Conservation (phyloP, 2,329 filamentous ascomycete species). For the Cercospora beticola region DNA sequence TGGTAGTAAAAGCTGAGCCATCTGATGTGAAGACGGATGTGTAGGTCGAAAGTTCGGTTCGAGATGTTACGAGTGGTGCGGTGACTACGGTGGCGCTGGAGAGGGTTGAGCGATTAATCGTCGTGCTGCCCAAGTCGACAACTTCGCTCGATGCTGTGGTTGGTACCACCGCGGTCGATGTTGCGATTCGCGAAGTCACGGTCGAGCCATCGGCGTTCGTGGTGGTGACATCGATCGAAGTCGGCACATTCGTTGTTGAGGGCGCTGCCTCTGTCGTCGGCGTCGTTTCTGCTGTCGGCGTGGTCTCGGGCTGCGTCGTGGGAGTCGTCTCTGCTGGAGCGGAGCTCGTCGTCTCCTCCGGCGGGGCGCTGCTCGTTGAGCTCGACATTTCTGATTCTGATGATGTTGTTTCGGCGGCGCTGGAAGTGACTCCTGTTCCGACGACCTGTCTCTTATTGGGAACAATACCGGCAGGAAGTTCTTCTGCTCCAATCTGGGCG, state of each 20-base stretch:
- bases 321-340: background rate
- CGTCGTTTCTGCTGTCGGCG: conserved; percentile 21
- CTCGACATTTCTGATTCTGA: conserved; percentile 16
- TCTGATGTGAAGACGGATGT: conserved; percentile 45
- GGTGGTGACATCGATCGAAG: conserved; percentile 34
- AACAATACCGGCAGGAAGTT: conserved; percentile 36
- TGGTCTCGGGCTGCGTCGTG: conserved; percentile 1
- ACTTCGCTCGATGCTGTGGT: conserved; percentile 25
- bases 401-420: conserved; percentile 14
- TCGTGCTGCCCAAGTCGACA: conserved; percentile 34
- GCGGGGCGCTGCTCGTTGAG: conserved; percentile 8
- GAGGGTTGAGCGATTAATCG: conserved; percentile 39
- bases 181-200: conserved; percentile 30
- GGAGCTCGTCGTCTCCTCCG: conserved; percentile 12
- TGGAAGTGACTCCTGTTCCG: conserved; percentile 33
- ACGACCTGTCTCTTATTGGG: conserved; percentile 37
- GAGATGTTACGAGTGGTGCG: conserved; percentile 43
- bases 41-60: conserved; percentile 43
- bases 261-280: conserved; percentile 14
- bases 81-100: conserved; percentile 40
- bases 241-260: conserved; percentile 24
- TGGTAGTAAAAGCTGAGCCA: conserved; percentile 40
- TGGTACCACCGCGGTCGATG: conserved; percentile 26
- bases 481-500: conserved; percentile 33
- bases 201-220: conserved; percentile 35